Base-by-base conservation (phyloP, 2,329 filamentous ascomycete genomes). In the Xylaria sp. region DNA sequence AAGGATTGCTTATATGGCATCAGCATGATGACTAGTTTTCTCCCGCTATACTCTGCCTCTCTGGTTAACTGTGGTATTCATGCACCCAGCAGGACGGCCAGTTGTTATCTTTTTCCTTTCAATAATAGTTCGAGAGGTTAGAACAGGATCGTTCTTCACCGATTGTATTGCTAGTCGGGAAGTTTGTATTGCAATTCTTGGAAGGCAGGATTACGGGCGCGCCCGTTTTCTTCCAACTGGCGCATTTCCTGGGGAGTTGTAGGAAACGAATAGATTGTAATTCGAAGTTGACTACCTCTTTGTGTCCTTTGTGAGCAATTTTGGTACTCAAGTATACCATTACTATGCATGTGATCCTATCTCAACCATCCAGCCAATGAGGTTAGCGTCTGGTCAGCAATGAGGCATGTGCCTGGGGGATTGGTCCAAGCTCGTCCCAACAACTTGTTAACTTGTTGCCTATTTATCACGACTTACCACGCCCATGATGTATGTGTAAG, bases 401-500 rank as follows among this genome's bases (percentile, higher is more conserved):
- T 54, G 15, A 15, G 42, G 23, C 73, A 75, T 73, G 73, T 73
- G 74, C 71, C 17, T 48, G 51, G 70, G 53, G 63, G 62, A 74
- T 73, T 73, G 70, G 71, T 36, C 60, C 31, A 48, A 63, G 26
- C 61, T 59, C 68, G 20, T 17, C 59, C 67, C n/a, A 38, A 59
- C 68, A 66, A 69, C 46, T 33, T 33, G 33, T 10, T 33, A 33
- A 10, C 33, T 33, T 59, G 62, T 62, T 69, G 54, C 63, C 74
- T 71, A 65, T 67, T 70, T 26, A 28, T 46, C 48, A 40, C 61
- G 20, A 38, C 51, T 48, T 4, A 42, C 57, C 44, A 60, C 6
- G 36, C 17, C 26, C 28, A 42, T 44, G 11, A 46, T 28, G 28
- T 28, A 6, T 26, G 15, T 26, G 15, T 46, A 44, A n/a, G 33